Conservation (phyloP, 2,329 filamentous ascomycete species). For the Fusarium nodosum region DNA sequence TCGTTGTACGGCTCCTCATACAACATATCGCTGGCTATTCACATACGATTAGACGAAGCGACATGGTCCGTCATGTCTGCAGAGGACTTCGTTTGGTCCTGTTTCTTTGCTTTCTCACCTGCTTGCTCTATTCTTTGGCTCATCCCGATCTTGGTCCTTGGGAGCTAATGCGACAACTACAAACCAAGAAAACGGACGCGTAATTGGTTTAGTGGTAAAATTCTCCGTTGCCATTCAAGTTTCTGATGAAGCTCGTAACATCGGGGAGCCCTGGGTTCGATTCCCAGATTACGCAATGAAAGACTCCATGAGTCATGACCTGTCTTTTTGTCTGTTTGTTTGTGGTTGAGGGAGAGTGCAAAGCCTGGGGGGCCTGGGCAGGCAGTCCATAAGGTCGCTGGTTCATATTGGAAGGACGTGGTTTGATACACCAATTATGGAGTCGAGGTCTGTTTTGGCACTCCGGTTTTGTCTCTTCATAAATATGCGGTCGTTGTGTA, state of each 20-base stretch:
- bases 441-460: neutral
- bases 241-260: too few relatives aligned
- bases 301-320: neutral
- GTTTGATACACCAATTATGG: neutral
- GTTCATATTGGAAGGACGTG: neutral
- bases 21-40: neutral
- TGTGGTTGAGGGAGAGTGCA: too few relatives aligned
- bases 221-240: neutral
- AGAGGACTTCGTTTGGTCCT: neutral
- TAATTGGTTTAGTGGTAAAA: conserved; percentile 2
- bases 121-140: neutral
- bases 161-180: fast-evolving
- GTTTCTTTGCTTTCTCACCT: neutral
- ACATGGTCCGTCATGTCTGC: too few relatives aligned
- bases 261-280: neutral
- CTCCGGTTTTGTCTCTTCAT: neutral
- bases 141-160: too few relatives aligned
- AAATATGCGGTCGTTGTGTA: too few relatives aligned
- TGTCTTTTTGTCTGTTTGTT: neutral
- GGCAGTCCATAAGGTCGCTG: neutral
- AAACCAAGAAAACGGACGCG: neutral
- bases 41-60: neutral
- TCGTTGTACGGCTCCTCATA: neutral
- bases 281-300: neutral
- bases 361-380: neutral